Percentiles rank a stretch among this genome's conserved stretches.
Conservation (phyloP, 78 protist genomes). For the Mastigamoeba balamuthi region DNA sequence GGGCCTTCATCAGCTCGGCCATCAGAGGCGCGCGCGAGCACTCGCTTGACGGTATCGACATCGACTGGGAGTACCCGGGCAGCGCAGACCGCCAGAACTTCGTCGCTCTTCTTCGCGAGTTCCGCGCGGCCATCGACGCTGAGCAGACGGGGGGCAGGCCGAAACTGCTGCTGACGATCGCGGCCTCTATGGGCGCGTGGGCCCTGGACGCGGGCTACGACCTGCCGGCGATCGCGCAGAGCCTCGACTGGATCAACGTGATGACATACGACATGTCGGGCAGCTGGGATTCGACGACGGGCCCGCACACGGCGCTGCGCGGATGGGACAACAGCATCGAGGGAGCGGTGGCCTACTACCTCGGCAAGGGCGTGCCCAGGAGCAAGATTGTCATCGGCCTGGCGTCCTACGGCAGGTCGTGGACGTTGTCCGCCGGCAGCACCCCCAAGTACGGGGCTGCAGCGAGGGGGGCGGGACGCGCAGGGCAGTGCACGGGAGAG, state of each 20-base stretch:
- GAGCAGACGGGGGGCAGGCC: neutral
- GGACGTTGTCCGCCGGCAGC: neutral
- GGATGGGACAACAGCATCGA: neutral
- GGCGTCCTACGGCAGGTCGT: neutral
- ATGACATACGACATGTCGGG: neutral
- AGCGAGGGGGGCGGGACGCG: neutral
- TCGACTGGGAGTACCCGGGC: constrained; percentile 1
- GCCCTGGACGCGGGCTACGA: too few species aligned
- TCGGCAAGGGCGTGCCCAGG: neutral
- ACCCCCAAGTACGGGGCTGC: neutral
- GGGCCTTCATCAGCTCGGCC: neutral
- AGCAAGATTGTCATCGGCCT: neutral
- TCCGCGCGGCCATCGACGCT: neutral
- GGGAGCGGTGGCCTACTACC: neutral
- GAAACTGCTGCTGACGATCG: neutral
- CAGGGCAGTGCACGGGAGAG: neutral
- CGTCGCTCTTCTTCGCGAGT: neutral
- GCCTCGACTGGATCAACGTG: neutral
- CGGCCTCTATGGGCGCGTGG: neutral
- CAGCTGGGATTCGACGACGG: neutral
- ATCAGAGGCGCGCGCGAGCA: neutral
- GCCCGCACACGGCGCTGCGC: neutral
- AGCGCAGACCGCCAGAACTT: neutral
- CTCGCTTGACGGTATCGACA: neutral
- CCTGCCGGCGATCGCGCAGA: too few species aligned